Evolutionary conservation across 495 filamentous ascomycete species (phyloP), one percentile per base, ranked within the genome.

Genomic region (Pseudomonodictys pantanalensis): DNA sequence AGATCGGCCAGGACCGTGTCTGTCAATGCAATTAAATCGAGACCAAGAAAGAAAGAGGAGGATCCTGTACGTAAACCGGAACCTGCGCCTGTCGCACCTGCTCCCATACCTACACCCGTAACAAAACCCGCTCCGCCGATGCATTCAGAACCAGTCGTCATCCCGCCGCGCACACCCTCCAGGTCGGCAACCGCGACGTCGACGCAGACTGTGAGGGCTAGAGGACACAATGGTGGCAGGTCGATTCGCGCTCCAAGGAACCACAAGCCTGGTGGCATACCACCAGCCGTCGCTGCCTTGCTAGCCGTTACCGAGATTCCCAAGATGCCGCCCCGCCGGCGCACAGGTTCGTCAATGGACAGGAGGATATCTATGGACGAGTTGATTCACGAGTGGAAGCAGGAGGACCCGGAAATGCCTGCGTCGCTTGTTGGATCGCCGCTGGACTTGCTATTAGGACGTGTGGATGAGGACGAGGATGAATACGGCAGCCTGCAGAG

Each of bases 291-390:
- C 10, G 75, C 75, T 15, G 75, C 75, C 7, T 53, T 77, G 30
- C 68, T 77, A 5, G 75, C 75, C 39, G 66, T 77, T 12, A 77
- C 74, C 4, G 49, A 62, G 24, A 77, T 77, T 23, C 75, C 75
- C 10, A 67, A 48, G 4, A 72, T 69, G 41, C 66, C 68, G 15
- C 47, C 56, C 44, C 62, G 65, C 0, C 62, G 65, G 9, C 60
- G 54, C 47, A 65, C 52, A 29, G 23, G 55, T 11, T 32, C 56
- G 22, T 47, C 49, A 11, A 56, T 26, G 50, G 52, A 53, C 48
- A 54, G 70, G 28, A 57, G 53, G 1, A 58, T 74, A 30, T 74
- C 71, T 5, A 74, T 75, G 33, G 73, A 75, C 45, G 73, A 75
- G 66, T 49, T 75, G 66, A 69, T 75, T 12, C 64, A 62, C 43